These are phyloP conservation scores for Quercus parvula DNA, from an alignment of 306 rosid genomes.

Conservation along the genomic window DNA sequence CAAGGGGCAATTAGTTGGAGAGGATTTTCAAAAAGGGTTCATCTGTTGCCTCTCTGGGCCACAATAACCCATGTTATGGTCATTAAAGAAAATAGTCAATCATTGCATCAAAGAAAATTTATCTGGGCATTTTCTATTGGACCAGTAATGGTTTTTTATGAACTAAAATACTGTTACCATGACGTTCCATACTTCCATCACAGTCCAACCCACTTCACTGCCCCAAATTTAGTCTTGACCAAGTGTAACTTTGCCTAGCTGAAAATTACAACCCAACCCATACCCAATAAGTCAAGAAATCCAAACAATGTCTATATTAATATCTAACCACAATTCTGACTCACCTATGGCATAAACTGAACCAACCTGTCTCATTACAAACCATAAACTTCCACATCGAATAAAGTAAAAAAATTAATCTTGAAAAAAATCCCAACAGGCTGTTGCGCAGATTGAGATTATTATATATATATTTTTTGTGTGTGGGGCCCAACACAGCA, in stretches of 20 bases:
- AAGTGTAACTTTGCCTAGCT: background rate
- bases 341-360: background rate
- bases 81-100: background rate
- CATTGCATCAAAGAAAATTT: background rate
- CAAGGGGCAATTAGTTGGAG: background rate
- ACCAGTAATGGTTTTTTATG: background rate
- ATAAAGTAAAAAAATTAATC: slow-evolving; percentile 4
- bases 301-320: background rate
- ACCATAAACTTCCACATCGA: background rate
- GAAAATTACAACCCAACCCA: background rate
- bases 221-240: background rate
- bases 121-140: background rate
- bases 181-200: background rate
- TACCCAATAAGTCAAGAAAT: background rate
- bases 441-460: background rate
- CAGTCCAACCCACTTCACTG: background rate
- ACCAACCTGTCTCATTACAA: background rate
- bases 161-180: background rate
- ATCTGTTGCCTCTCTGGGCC: background rate
- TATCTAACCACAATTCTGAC: slow-evolving; percentile 7
- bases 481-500: slow-evolving; percentile 2
- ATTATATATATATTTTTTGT: background rate
- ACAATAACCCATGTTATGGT: background rate
- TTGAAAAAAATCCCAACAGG: slow-evolving; percentile 2
- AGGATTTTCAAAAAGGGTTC: background rate